These are phyloP conservation scores for Corymbia calophylla DNA, from an alignment of 441 rosid species.

Conservation along the genomic window DNA sequence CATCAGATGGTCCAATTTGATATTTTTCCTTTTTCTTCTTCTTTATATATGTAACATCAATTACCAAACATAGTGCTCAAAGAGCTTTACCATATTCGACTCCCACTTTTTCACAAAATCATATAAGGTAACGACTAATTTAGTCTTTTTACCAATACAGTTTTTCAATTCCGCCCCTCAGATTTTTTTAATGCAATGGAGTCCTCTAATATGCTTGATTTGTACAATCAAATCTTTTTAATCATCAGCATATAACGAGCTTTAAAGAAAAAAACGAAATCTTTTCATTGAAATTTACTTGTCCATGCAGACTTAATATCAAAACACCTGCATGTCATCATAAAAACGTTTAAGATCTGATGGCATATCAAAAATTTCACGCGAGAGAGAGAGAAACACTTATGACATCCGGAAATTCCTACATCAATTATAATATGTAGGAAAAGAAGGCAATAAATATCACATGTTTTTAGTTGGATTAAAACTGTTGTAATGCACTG, in stretches of 20 bases:
- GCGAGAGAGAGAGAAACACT: no score
- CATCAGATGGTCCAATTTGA: background rate
- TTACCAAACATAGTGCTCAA: background rate
- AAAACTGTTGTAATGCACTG: no score
- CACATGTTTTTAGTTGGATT: no score
- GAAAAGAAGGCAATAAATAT: no score
- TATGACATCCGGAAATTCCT: no score
- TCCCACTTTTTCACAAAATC: background rate
- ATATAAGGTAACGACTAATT: background rate
- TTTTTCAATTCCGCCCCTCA: background rate
- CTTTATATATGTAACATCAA: background rate
- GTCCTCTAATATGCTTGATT: background rate
- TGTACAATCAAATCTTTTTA: background rate
- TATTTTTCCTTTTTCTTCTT: background rate
- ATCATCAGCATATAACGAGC: background rate
- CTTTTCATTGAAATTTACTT: no score
- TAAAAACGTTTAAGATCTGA: no score
- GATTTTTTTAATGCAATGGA: background rate
- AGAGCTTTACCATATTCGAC: background rate
- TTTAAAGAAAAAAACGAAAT: no score
- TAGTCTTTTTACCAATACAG: background rate
- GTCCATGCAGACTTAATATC: no score
- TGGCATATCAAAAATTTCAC: no score
- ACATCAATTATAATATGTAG: no score
- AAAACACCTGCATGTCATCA: no score